Conservation (phyloP, 768 basidiomycete species). For the Terana coerulea region DNA sequence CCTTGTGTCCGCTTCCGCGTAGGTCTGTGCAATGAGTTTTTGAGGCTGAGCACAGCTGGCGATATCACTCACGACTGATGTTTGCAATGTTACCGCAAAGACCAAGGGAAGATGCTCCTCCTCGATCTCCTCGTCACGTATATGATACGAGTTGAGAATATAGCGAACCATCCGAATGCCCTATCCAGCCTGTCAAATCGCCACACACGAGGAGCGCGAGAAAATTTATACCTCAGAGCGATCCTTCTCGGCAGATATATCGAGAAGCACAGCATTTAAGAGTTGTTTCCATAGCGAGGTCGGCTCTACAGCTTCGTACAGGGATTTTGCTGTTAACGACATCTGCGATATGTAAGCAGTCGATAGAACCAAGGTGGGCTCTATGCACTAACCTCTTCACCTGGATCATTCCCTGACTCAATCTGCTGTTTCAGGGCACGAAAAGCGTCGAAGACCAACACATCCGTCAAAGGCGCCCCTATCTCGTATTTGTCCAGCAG, state of each 20-base stretch:
- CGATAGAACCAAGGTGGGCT: neutral
- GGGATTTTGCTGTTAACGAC: slow-evolving; percentile 76
- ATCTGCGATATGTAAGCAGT: slow-evolving; percentile 38
- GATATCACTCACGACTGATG: slow-evolving; percentile 48
- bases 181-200: slow-evolving; percentile 33
- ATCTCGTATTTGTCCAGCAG: slow-evolving; percentile 97
- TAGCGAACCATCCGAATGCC: slow-evolving; percentile 67
- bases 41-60: neutral
- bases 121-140: slow-evolving; percentile 86
- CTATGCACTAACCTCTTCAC: slow-evolving; percentile 53
- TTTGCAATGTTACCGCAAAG: slow-evolving; percentile 64
- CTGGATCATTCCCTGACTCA: slow-evolving; percentile 46
- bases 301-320: slow-evolving; percentile 94
- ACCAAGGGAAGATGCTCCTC: slow-evolving; percentile 77
- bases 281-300: slow-evolving; percentile 82
- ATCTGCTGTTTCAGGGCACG: slow-evolving; percentile 60
- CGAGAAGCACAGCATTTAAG: slow-evolving; percentile 49
- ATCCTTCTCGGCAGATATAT: slow-evolving; percentile 43
- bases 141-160: slow-evolving; percentile 65
- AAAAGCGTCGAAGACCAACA: slow-evolving; percentile 76
- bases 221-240: slow-evolving; percentile 43
- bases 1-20: neutral
- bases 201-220: neutral
- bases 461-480: slow-evolving; percentile 75
- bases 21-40: slow-evolving; percentile 1